Percentiles rank a stretch among this genome's conserved stretches.
phyloP scores from a whole-genome alignment of 2,329 filamentous ascomycete genomes.

The Fusarium illudens region DNA sequence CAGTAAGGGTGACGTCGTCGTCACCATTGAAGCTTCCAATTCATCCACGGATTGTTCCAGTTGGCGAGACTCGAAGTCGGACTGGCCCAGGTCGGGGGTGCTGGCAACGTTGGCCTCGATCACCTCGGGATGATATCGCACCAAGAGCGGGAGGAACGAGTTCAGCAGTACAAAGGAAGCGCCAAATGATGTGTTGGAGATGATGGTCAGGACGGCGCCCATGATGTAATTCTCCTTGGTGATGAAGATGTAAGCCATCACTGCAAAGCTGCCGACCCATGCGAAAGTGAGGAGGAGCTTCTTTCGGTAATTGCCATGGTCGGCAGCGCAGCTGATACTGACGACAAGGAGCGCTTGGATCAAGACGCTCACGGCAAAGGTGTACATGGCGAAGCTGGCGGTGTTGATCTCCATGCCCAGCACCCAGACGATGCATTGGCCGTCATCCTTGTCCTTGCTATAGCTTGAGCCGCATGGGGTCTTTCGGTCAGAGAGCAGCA shows the following conservation, averaged over 20 bases:
- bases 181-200: conserved; percentile 93
- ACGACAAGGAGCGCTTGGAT: conserved; percentile 91
- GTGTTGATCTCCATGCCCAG: conserved; percentile 91
- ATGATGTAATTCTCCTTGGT: conserved; percentile 79
- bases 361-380: conserved; percentile 90
- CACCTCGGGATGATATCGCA: conserved; percentile 78
- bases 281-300: conserved; percentile 86
- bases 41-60: conserved; percentile 47
- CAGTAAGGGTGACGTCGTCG: conserved; percentile 60
- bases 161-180: conserved; percentile 96
- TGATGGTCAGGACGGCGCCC: conserved; percentile 83
- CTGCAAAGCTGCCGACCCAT: conserved; percentile 79
- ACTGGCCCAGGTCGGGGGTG: conserved; percentile 45
- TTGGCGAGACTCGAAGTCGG: conserved; percentile 47
- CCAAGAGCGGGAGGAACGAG: conserved; percentile 90
- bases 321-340: conserved; percentile 94
- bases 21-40: conserved; percentile 43
- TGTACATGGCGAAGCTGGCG: conserved; percentile 98
- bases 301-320: conserved; percentile 93
- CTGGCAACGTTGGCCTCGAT: conserved; percentile 40
- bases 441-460: conserved; percentile 58
- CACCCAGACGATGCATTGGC: conserved; percentile 84
- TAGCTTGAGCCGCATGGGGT: conserved; percentile 77
- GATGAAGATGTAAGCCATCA: conserved; percentile 88
- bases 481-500: conserved; percentile 78